phyloP scores from a whole-genome alignment of 768 basidiomycete species.

The Lactarius sp. region DNA sequence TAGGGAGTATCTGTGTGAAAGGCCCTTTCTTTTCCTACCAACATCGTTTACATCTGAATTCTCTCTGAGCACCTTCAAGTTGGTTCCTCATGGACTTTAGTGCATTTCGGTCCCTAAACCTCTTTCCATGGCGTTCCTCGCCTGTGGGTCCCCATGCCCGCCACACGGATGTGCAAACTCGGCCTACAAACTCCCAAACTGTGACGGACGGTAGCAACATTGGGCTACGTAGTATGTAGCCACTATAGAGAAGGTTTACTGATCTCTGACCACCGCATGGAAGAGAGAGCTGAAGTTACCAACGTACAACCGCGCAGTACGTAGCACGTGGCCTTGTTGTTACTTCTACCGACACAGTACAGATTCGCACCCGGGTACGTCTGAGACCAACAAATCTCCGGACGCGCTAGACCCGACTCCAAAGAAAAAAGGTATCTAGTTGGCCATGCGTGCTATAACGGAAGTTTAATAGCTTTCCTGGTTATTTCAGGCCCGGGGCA shows the following conservation, averaged over 20 bases:
- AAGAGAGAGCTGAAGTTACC: neutral
- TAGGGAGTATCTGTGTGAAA: neutral
- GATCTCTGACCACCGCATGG: neutral
- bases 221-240: neutral
- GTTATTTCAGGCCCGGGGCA: neutral
- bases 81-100: conserved; percentile 1
- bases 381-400: neutral
- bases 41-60: neutral
- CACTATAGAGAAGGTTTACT: neutral
- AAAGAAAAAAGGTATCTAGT: neutral
- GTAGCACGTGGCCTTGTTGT: neutral
- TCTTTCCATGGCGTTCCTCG: conserved; percentile 3
- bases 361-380: neutral
- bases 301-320: neutral
- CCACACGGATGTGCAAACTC: neutral
- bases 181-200: neutral
- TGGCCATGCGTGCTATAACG: too few relatives aligned
- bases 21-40: neutral
- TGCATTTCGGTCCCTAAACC: conserved; percentile 1
- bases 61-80: neutral
- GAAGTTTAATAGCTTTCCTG: neutral
- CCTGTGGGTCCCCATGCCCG: neutral
- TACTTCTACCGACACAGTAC: neutral
- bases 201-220: neutral
- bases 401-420: neutral